phyloP scores from a whole-genome alignment of 257 asterid species.

The Striga asiatica region DNA sequence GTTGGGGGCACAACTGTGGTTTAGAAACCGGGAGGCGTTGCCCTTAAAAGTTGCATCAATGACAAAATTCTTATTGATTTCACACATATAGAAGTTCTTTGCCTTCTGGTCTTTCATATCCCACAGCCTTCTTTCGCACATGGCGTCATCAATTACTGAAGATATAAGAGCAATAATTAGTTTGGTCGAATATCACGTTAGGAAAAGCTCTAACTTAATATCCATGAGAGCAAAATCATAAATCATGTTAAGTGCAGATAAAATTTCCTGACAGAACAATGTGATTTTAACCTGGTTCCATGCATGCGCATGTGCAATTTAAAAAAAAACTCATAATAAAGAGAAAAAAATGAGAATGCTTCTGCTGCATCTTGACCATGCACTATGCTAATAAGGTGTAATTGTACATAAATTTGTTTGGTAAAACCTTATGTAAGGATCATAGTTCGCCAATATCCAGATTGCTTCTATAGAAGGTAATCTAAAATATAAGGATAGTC shows the following conservation, averaged over 20 bases:
- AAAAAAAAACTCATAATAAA: background rate
- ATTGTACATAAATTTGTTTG: background rate
- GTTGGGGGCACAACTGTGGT: slow-evolving; percentile 90
- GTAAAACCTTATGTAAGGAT: background rate
- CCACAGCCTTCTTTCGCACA: slow-evolving; percentile 89
- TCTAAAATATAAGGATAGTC: background rate
- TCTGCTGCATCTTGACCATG: background rate
- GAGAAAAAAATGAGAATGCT: background rate
- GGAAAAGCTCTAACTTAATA: background rate
- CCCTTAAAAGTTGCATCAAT: slow-evolving; percentile 96
- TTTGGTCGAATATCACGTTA: background rate
- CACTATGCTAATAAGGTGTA: background rate
- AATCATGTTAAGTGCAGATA: background rate
- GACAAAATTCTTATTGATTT: slow-evolving; percentile 74
- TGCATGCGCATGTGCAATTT: background rate
- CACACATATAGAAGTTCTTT: slow-evolving; percentile 89
- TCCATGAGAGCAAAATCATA: background rate
- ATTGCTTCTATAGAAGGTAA: background rate
- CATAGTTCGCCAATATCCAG: background rate
- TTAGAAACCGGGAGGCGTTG: slow-evolving; percentile 77
- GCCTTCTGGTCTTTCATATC: slow-evolving; percentile 70
- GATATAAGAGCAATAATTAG: slow-evolving; percentile 12
- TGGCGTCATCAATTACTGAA: slow-evolving; percentile 82
- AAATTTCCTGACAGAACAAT: background rate
- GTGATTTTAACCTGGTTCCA: background rate